Evolutionary conservation across 2,329 filamentous ascomycete species (phyloP).

Genomic region (Colletotrichum lini): DNA sequence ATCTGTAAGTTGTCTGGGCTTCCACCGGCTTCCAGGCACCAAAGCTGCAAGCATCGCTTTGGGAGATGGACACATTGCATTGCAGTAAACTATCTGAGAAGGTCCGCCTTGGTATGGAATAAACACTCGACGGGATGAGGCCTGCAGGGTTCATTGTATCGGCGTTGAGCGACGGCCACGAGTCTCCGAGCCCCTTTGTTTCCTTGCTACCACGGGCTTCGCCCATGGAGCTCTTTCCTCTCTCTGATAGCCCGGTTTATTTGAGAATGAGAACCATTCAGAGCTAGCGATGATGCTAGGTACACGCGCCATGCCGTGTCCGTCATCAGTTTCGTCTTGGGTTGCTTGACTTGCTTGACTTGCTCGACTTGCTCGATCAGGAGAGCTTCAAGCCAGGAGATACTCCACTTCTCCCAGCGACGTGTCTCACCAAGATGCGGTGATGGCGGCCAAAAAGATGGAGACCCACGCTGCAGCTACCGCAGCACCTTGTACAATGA

Average conservation of each 20-base stretch:
- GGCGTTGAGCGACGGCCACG: constrained; percentile 6
- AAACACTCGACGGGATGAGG: background rate
- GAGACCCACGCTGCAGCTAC: constrained; percentile 4
- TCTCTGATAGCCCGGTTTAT: background rate
- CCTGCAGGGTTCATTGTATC: background rate
- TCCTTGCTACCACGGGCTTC: constrained; percentile 5
- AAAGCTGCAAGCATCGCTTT: too few species aligned
- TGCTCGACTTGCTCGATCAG: constrained; percentile 1
- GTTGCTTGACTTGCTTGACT: constrained; percentile 1
- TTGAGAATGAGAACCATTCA: background rate
- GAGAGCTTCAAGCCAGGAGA: background rate
- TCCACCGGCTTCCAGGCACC: constrained; percentile 1
- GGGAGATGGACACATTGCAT: background rate
- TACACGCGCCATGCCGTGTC: constrained; percentile 3
- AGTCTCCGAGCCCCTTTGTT: constrained; percentile 23
- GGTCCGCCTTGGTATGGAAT: background rate
- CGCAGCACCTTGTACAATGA: background rate
- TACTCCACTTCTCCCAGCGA: constrained; percentile 15
- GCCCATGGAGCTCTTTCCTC: background rate
- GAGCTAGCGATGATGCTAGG: background rate
- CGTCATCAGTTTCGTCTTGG: background rate
- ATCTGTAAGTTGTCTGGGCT: background rate
- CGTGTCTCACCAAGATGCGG: constrained; percentile 15
- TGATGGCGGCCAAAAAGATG: background rate
- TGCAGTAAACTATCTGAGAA: background rate